These are phyloP conservation scores for Willaertia magna DNA, from an alignment of 208 protist genomes.

Conservation along the genomic window DNA sequence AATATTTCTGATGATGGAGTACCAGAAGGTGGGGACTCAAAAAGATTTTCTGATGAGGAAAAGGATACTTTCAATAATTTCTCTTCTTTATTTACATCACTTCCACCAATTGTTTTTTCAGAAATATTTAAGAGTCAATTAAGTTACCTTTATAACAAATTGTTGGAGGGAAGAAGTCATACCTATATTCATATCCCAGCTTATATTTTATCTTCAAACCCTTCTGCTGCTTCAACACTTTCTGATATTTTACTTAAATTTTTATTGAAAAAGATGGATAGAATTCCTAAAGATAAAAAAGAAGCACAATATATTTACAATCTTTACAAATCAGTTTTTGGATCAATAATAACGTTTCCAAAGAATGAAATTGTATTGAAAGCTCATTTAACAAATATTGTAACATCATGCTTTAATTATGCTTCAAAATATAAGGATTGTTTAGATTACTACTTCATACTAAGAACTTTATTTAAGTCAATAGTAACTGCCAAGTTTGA, in stretches of 20 bases:
- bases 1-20: background rate
- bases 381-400: background rate
- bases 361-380: background rate
- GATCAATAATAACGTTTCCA: background rate
- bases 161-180: background rate
- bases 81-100: background rate
- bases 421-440: background rate
- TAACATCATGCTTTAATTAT: background rate
- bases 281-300: background rate
- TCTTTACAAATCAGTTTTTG: background rate
- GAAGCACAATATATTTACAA: background rate
- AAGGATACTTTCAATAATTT: slow-evolving; percentile 3
- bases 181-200: background rate
- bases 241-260: slow-evolving; percentile 1
- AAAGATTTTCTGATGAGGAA: background rate
- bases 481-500: background rate
- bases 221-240: background rate
- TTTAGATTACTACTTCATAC: background rate
- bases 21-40: background rate
- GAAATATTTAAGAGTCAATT: slow-evolving; percentile 13
- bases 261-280: slow-evolving; percentile 8
- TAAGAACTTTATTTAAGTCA: background rate
- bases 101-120: background rate
- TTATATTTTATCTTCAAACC: background rate
- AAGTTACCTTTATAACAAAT: background rate